Conservation (phyloP, 495 filamentous ascomycete species). For the Penicillium fimorum region DNA sequence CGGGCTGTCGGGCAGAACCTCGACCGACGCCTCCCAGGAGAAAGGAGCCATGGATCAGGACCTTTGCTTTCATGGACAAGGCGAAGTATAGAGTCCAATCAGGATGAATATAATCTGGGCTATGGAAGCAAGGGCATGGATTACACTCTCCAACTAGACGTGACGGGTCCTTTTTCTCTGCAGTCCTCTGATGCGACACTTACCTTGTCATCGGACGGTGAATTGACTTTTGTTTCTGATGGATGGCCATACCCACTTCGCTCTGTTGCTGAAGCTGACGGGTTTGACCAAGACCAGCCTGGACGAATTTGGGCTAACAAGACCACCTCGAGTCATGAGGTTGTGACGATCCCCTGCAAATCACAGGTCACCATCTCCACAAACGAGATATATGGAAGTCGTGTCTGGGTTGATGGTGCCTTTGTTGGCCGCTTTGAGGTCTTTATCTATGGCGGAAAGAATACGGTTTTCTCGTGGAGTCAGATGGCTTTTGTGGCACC, state of each 20-base stretch:
- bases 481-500: constrained; percentile 60
- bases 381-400: constrained; percentile 40
- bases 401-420: constrained; percentile 45
- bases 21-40: constrained; percentile 34
- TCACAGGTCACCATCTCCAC: constrained; percentile 35
- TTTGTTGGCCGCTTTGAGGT: constrained; percentile 55
- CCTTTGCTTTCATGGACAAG: constrained; percentile 14
- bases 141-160: constrained; percentile 43
- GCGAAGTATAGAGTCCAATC: neutral
- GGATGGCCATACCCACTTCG: constrained; percentile 54
- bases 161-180: constrained; percentile 44
- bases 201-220: constrained; percentile 25
- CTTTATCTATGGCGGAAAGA: constrained; percentile 53
- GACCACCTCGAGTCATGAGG: constrained; percentile 30
- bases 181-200: constrained; percentile 38
- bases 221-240: constrained; percentile 44
- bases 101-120: constrained; percentile 18
- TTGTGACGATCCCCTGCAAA: constrained; percentile 17
- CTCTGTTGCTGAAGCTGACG: constrained; percentile 30
- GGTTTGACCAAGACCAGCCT: constrained; percentile 24
- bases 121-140: constrained; percentile 54
- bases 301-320: constrained; percentile 36
- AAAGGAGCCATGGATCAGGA: neutral
- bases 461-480: constrained; percentile 51
- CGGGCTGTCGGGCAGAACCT: constrained; percentile 50